These are phyloP conservation scores for Aspergillus brunneoviolaceus DNA, from an alignment of 2,329 filamentous ascomycete species.

Conservation along the genomic window DNA sequence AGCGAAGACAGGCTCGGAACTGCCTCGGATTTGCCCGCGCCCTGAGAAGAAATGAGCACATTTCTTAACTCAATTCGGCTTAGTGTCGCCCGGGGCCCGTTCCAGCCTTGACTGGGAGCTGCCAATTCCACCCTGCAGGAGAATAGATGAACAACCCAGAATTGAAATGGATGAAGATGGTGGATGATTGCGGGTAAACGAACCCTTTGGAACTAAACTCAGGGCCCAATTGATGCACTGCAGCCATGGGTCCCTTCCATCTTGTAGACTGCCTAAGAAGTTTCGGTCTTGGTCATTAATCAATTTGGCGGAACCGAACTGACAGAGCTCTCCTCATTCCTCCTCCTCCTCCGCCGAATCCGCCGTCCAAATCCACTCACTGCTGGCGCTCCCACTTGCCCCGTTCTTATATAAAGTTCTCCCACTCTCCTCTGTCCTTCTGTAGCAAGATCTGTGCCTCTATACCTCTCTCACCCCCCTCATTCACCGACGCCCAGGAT, in stretches of 20 bases:
- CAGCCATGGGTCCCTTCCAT: background rate
- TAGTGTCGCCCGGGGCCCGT: conserved; percentile 4
- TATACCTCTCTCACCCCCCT: background rate
- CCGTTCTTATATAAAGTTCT: background rate
- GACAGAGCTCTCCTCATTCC: background rate
- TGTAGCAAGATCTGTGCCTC: background rate
- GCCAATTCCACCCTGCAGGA: background rate
- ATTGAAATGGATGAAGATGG: too few species aligned
- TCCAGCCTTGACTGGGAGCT: background rate
- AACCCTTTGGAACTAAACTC: background rate
- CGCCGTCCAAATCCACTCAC: background rate
- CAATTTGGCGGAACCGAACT: background rate
- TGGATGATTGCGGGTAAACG: too few species aligned
- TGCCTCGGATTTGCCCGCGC: conserved; percentile 1
- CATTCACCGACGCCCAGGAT: background rate
- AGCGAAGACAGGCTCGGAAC: background rate
- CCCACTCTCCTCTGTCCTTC: background rate
- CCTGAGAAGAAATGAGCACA: conserved; percentile 35
- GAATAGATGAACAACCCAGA: too few species aligned
- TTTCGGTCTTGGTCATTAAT: background rate
- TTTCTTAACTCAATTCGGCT: conserved; percentile 22
- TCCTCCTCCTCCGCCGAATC: background rate
- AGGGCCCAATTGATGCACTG: background rate
- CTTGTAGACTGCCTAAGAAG: background rate
- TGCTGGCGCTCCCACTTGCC: background rate